Percentiles rank a stretch among this genome's conserved stretches.
These are phyloP conservation scores for Aspergillus cristatus DNA, from an alignment of 495 filamentous ascomycete genomes.

Conservation along the genomic window DNA sequence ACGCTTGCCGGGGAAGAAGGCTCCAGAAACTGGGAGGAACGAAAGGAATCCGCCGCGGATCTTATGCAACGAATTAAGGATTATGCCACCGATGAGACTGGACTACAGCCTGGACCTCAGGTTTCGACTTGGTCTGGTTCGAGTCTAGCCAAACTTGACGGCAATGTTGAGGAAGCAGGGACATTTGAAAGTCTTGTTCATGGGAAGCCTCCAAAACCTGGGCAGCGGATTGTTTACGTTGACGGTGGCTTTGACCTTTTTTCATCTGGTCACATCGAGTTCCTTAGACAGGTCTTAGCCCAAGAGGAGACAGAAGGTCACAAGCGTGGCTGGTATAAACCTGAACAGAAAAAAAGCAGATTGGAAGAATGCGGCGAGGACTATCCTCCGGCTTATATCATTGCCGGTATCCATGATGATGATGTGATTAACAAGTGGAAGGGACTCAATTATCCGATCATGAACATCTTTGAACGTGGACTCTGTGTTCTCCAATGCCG, in stretches of 20 bases:
- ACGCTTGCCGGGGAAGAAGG: slow-evolving; percentile 66
- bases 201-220: slow-evolving; percentile 57
- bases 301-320: slow-evolving; percentile 58
- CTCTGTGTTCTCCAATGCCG: slow-evolving; percentile 92
- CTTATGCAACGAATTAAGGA: slow-evolving; percentile 64
- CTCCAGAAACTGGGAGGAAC: slow-evolving; percentile 56
- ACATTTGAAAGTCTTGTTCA: slow-evolving; percentile 53
- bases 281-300: slow-evolving; percentile 64
- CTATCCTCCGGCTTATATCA: slow-evolving; percentile 72
- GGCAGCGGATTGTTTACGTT: slow-evolving; percentile 85
- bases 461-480: slow-evolving; percentile 96
- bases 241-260: slow-evolving; percentile 97
- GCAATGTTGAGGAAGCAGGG: slow-evolving; percentile 41
- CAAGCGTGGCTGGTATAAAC: slow-evolving; percentile 63
- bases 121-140: slow-evolving; percentile 70
- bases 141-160: slow-evolving; percentile 41
- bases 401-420: slow-evolving; percentile 91
- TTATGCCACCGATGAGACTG: slow-evolving; percentile 80
- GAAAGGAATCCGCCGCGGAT: slow-evolving; percentile 45
- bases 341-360: slow-evolving; percentile 50
- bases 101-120: slow-evolving; percentile 58
- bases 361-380: slow-evolving; percentile 52
- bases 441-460: slow-evolving; percentile 96
- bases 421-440: slow-evolving; percentile 91
- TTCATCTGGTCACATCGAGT: slow-evolving; percentile 92